A percentile compares a stretch with the other conserved stretches of the same genome.
phyloP scores from a whole-genome alignment of 2,329 filamentous ascomycete species.

The Curvularia eragrostidis region DNA sequence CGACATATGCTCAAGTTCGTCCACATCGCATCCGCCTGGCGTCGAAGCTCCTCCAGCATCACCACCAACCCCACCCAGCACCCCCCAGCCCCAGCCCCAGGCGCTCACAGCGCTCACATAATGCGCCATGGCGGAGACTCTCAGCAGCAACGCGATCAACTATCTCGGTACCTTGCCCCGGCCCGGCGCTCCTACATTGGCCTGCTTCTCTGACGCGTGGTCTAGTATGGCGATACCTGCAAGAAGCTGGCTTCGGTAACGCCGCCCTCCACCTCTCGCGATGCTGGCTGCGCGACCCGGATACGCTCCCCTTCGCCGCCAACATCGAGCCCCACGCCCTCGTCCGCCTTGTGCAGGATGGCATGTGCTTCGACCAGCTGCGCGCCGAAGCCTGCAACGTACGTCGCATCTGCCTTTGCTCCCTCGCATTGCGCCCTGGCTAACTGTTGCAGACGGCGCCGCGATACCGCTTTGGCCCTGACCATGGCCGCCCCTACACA shows the following conservation, averaged over 20 bases:
- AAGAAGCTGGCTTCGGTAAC: conserved; percentile 59
- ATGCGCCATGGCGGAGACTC: conserved; percentile 54
- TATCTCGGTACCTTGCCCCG: conserved; percentile 56
- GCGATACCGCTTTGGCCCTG: conserved; percentile 48
- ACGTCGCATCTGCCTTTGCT: conserved; percentile 20
- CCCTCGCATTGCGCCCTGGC: conserved; percentile 1
- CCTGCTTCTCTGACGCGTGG: conserved; percentile 18
- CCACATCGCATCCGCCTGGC: not conserved
- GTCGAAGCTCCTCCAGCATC: not conserved
- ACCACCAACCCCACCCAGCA: not conserved
- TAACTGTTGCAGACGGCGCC: conserved; percentile 40
- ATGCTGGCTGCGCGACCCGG: conserved; percentile 68
- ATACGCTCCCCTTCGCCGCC: conserved; percentile 66
- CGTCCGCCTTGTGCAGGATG: conserved; percentile 68
- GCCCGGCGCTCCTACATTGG: conserved; percentile 3
- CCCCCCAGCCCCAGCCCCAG: not conserved
- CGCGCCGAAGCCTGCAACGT: conserved; percentile 47
- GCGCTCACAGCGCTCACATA: conserved; percentile 25
- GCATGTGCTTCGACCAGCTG: conserved; percentile 59
- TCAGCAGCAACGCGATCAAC: conserved; percentile 69
- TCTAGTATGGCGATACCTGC: conserved; percentile 66
- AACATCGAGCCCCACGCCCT: conserved; percentile 66
- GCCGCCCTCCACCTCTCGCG: conserved; percentile 66
- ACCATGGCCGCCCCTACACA: conserved; percentile 51
- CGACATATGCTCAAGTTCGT: not conserved